Evolutionary conservation across 768 basidiomycete genomes (phyloP), one percentile per base, ranked within the genome.

Genomic region (Suillus subluteus): DNA sequence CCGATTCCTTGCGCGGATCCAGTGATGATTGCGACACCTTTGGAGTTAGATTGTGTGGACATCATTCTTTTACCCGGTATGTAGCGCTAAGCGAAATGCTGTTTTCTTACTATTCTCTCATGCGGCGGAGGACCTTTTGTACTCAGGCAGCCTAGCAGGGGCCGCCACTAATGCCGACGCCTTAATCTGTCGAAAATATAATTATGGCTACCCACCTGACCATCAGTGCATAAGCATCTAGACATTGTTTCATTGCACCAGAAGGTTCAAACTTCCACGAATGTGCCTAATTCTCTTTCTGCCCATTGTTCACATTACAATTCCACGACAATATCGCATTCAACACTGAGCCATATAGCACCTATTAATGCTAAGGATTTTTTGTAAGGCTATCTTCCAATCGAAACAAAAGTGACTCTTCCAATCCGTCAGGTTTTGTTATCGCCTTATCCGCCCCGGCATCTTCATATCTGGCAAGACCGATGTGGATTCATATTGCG

Each of bases 1-100:
- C 80, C 80, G 26, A 81, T 81, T 12, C 74, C 79, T 30, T 65
- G 73, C 15, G 71, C 75, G 0, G 76, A 70, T 38, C 76, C 77
- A 7, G 76, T 78, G 54, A 79, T 72, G 16, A 79, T 52, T 18
- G 76, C 77, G 44, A 73, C 68, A 2, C 77, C 76, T 64, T 75
- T 79, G 12, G 69, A 26, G n/a, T 23, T 21, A 0, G 38, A 11
- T 56, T 64, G 66, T 16, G 38, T 48, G 50, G 68, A 6, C 6
- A 18, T 13, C 59, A 43, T 43, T 8, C 26, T 2, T 26, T 16
- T 8, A 52, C 26, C 26, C 30, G 52, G 26, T 16, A 9, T 55
- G 2, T 32, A 16, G 54, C n/a, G n/a, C n/a, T n/a, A n/a, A n/a
- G n/a, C 9, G 32, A 55, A 32, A 15, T 13, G 13, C 12, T 50